Evolutionary conservation across 371 early-diverging fungal species (phyloP), one percentile per base, ranked within the genome.

Genomic region (Actinomortierella ambigua): DNA sequence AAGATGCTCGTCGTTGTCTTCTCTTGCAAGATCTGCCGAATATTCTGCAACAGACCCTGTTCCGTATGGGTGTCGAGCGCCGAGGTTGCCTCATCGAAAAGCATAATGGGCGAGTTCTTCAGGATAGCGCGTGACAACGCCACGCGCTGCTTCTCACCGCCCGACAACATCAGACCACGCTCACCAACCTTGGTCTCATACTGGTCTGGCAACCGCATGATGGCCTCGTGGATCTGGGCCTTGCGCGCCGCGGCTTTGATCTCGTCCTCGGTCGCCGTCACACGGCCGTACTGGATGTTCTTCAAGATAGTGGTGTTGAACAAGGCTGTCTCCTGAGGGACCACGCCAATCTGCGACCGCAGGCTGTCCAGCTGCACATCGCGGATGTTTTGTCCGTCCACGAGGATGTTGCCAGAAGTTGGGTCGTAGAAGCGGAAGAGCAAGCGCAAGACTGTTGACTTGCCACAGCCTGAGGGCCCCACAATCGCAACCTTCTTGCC

Each of bases 41-140:
- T 91, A 49, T 91, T 91, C 8, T 78, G 69, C 71, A 94, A 85
- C 47, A 98, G 77, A 0, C 89, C 81, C 55, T 88, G 87, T 73
- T 98, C 98, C 1, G 99, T 97, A 40, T 85, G 84, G 1, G 92
- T 87, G 65, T 98, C 98, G 18, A 98, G 77, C 1, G 98, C 93
- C 1, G 97, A 94, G 1, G 99, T 98, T 17, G 96, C 92, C 68
- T 97, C 97, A 75, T 96, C 97, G 70, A 97, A 85, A 63, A 96
- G 85, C 57, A 93, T 59, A 29, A 96, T 91, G 3, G 87, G 85
- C 7, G 94, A 83, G 48, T 87, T 82, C 61, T 91, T 93, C 28
- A 97, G 81, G 39, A 96, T 85, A 1, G 95, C 89, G 27, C 94
- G 77, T 3, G 93, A 88, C 49, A 94, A 61, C 0, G 88, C 86